phyloP scores from a whole-genome alignment of 1,284 basidiomycete genomes.

The Rhodotorula sp. region DNA sequence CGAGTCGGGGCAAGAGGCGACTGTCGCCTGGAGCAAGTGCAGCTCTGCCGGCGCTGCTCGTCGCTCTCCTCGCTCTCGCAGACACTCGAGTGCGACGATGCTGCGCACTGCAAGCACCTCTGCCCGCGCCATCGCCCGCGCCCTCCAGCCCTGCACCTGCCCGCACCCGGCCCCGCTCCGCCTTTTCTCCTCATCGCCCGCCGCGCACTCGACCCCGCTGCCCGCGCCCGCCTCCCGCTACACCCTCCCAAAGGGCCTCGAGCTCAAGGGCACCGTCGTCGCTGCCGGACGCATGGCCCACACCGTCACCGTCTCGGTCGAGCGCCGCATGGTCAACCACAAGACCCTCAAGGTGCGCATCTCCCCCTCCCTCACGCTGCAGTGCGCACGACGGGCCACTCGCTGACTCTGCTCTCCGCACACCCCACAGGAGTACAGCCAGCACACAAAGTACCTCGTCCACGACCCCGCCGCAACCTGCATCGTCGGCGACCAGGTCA shows the following conservation, averaged over 20 bases:
- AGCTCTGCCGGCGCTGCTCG: no score
- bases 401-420: background rate
- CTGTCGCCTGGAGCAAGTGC: no score
- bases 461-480: slow-evolving; percentile 35
- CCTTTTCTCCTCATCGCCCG: background rate
- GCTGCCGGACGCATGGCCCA: slow-evolving; percentile 27
- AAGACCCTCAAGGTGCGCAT: slow-evolving; percentile 40
- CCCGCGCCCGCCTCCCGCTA: slow-evolving; percentile 25
- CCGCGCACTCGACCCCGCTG: background rate
- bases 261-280: slow-evolving; percentile 38
- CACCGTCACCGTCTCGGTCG: slow-evolving; percentile 40
- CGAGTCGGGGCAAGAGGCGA: background rate
- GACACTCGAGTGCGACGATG: background rate
- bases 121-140: background rate
- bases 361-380: background rate
- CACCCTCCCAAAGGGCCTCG: slow-evolving; percentile 36
- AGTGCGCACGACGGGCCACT: accelerated
- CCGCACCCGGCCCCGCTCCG: slow-evolving; percentile 8
- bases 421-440: slow-evolving; percentile 30
- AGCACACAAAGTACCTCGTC: slow-evolving; percentile 41
- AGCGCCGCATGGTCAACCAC: slow-evolving; percentile 37
- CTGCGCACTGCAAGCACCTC: background rate
- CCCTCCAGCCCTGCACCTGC: background rate
- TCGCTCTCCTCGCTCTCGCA: background rate
- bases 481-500: slow-evolving; percentile 40